Percentiles rank a stretch among this genome's conserved stretches.
Conservation (phyloP, 305 asterid species). For the Fraxinus velutina region DNA sequence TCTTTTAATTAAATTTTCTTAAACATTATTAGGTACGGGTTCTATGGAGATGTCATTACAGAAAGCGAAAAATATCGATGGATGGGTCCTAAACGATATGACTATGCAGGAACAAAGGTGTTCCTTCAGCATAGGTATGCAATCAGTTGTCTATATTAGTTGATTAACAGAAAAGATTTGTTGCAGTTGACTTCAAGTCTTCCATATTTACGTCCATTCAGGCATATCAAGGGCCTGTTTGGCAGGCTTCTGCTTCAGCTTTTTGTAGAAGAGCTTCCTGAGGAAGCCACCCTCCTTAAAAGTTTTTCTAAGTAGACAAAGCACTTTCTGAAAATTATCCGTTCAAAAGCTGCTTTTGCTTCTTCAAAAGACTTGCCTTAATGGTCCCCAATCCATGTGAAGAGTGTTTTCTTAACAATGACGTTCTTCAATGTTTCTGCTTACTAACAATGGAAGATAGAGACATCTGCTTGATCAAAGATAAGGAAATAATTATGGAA, state of each 20-base stretch:
- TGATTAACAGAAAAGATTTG: slow-evolving; percentile 1
- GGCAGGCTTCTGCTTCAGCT: background rate
- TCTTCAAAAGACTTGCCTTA: background rate
- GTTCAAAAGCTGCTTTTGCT: background rate
- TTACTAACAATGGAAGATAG: background rate
- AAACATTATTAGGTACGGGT: slow-evolving; percentile 67
- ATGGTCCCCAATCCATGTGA: background rate
- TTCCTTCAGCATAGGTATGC: slow-evolving; percentile 89
- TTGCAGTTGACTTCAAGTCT: slow-evolving; percentile 4
- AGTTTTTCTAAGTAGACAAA: background rate
- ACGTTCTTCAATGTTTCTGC: slow-evolving; percentile 13
- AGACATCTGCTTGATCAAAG: background rate
- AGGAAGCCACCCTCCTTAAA: background rate
- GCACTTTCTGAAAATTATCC: background rate
- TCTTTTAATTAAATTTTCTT: slow-evolving; percentile 17
- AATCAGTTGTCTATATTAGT: slow-evolving; percentile 17
- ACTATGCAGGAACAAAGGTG: slow-evolving; percentile 93
- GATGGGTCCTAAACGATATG: slow-evolving; percentile 98
- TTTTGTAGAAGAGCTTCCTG: background rate
- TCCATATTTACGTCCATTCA: slow-evolving; percentile 2
- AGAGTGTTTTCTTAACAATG: background rate
- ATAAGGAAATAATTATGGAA: background rate
- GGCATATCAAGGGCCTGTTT: background rate
- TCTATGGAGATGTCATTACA: slow-evolving; percentile 93
- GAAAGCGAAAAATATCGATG: slow-evolving; percentile 94